Percentiles rank a stretch among this genome's conserved stretches.
phyloP scores from a whole-genome alignment of 129 eudicot genomes.

The Scalesia atractyloides region DNA sequence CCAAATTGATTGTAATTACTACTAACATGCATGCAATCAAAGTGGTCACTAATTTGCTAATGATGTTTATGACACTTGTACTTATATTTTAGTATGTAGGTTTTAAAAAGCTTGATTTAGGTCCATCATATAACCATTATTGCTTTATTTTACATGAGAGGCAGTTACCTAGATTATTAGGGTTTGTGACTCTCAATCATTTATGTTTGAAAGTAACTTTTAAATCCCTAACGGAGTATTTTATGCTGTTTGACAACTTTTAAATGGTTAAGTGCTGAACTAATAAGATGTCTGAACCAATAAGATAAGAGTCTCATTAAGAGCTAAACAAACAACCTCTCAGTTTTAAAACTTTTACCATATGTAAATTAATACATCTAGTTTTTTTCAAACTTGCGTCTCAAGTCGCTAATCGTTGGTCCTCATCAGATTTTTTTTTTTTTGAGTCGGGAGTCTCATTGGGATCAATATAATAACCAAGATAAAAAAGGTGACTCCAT shows the following conservation, averaged over 20 bases:
- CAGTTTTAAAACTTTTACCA: too few relatives aligned
- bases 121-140: conserved; percentile 24
- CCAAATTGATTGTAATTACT: conserved; percentile 26
- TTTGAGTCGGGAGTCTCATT: too few relatives aligned
- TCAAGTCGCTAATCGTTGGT: too few relatives aligned
- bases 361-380: too few relatives aligned
- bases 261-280: too few relatives aligned
- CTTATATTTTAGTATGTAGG: conserved; percentile 6
- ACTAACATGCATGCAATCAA: conserved; percentile 37
- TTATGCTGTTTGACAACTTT: background rate
- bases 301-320: too few relatives aligned
- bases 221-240: background rate
- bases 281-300: too few relatives aligned
- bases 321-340: too few relatives aligned
- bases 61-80: conserved; percentile 36
- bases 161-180: background rate
- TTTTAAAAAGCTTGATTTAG: conserved; percentile 20
- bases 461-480: background rate
- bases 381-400: too few relatives aligned
- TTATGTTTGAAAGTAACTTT: background rate
- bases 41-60: conserved; percentile 38
- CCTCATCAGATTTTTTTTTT: too few relatives aligned
- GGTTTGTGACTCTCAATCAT: background rate
- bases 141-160: conserved; percentile 6
- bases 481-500: background rate